A percentile compares a stretch with the other conserved stretches of the same genome.
Evolutionary conservation across 208 protist genomes (phyloP).

Genomic region (Leishmania arabica): DNA sequence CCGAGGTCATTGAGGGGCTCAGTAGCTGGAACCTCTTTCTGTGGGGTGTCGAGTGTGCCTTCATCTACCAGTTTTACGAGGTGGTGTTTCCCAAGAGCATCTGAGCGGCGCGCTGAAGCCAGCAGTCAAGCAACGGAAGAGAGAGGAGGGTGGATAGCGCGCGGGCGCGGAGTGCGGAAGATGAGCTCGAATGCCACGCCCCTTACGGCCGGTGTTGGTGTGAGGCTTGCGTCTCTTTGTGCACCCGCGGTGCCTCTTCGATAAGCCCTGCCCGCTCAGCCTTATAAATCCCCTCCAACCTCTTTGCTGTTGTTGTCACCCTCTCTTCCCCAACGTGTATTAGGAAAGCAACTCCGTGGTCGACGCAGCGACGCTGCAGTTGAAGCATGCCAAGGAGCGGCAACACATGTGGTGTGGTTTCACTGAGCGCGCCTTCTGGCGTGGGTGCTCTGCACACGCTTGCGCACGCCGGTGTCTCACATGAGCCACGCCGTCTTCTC

Average conservation of each 20-base stretch:
- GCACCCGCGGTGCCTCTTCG: neutral
- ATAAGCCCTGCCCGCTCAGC: neutral
- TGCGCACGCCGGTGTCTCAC: neutral
- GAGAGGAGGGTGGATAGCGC: neutral
- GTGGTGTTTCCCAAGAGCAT: constrained; percentile 89
- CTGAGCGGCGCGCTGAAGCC: constrained; percentile 25
- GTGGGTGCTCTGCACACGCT: neutral
- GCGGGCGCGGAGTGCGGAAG: neutral
- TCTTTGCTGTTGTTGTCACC: neutral
- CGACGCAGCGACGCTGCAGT: neutral
- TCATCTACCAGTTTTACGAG: constrained; percentile 93
- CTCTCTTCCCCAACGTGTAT: neutral
- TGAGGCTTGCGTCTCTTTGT: neutral
- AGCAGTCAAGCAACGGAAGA: neutral
- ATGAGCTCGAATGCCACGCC: neutral
- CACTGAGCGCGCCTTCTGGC: neutral
- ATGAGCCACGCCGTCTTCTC: neutral
- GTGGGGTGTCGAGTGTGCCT: constrained; percentile 86
- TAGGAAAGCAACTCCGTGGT: neutral
- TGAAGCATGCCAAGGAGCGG: neutral
- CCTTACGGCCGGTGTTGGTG: neutral
- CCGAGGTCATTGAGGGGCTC: constrained; percentile 85
- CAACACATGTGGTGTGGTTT: neutral
- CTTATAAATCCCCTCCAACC: neutral
- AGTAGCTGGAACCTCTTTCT: constrained; percentile 91